Conservation (phyloP, 139 green algal genomes). For the Chlorella ohadii region DNA sequence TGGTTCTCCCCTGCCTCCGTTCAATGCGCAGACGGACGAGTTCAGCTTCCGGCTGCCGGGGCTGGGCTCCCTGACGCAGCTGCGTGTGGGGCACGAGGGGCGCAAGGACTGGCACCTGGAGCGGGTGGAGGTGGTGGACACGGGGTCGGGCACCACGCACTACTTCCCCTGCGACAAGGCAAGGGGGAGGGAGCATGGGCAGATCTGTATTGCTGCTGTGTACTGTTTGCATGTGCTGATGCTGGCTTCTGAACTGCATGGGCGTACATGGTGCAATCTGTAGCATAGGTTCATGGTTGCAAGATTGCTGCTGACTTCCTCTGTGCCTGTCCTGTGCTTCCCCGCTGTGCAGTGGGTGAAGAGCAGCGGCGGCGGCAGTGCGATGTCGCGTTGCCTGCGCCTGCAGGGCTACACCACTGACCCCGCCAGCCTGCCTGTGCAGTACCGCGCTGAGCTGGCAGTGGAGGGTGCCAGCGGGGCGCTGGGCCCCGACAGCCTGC, state of each 20-base stretch:
- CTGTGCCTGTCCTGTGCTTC: no score
- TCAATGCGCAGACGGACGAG: not conserved
- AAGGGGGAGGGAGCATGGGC: no score
- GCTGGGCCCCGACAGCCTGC: not conserved
- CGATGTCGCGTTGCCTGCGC: slow-evolving; percentile 21
- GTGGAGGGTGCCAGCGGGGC: not conserved
- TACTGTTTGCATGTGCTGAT: no score
- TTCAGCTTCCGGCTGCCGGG: slow-evolving; percentile 24
- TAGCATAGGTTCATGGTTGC: no score
- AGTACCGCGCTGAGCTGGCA: not conserved
- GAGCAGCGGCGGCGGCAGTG: not conserved
- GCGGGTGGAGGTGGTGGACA: slow-evolving; percentile 22
- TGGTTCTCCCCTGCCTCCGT: no score
- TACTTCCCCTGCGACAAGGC: slow-evolving; percentile 26
- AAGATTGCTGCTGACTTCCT: no score
- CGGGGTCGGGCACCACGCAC: slow-evolving; percentile 4
- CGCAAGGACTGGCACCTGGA: slow-evolving; percentile 30
- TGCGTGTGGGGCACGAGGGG: slow-evolving; percentile 54
- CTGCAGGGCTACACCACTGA: slow-evolving; percentile 29
- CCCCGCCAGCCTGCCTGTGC: slow-evolving; percentile 19
- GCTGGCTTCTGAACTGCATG: no score
- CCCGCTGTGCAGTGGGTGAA: not conserved
- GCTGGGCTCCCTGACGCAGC: slow-evolving; percentile 19
- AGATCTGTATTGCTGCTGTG: no score
- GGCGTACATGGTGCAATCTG: no score